A percentile compares a stretch with the other conserved stretches of the same genome.
phyloP scores from a whole-genome alignment of 1,139 yeast genomes.

The Sugiyamaella grinbergsii region DNA sequence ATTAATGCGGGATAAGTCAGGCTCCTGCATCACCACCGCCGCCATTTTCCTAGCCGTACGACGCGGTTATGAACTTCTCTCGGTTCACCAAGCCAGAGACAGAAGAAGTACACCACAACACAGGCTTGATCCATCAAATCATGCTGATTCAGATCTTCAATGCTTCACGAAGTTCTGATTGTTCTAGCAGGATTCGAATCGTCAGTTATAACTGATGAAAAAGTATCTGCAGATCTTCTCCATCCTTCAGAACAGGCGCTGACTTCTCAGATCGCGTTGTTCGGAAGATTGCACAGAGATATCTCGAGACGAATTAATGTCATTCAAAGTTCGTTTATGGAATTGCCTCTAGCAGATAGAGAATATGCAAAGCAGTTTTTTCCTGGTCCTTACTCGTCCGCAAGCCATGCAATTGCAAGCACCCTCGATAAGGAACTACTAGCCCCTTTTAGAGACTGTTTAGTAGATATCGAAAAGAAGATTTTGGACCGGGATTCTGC shows the following conservation, averaged over 20 bases:
- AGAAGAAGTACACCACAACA: too few relatives aligned
- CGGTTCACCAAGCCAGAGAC: background rate
- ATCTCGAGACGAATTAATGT: slow-evolving; percentile 22
- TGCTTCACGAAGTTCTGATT: slow-evolving; percentile 33
- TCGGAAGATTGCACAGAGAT: slow-evolving; percentile 29
- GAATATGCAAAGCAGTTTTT: slow-evolving; percentile 10
- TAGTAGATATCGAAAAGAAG: slow-evolving; percentile 29
- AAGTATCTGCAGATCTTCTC: slow-evolving; percentile 17
- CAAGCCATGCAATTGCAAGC: slow-evolving; percentile 31
- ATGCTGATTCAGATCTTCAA: slow-evolving; percentile 4
- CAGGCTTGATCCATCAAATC: slow-evolving; percentile 4
- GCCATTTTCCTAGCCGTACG: slow-evolving; percentile 2
- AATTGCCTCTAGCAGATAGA: slow-evolving; percentile 17
- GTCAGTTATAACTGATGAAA: slow-evolving; percentile 25
- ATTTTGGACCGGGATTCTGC: slow-evolving; percentile 30
- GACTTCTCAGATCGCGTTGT: slow-evolving; percentile 28
- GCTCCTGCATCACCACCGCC: background rate
- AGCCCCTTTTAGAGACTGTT: slow-evolving; percentile 24
- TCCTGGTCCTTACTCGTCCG: slow-evolving; percentile 30
- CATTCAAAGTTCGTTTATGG: slow-evolving; percentile 25
- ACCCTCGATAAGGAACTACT: slow-evolving; percentile 25
- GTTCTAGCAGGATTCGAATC: slow-evolving; percentile 35
- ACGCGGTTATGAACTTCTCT: background rate
- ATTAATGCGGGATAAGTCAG: background rate
- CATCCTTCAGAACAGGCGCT: slow-evolving; percentile 30